Percentiles rank a stretch among this genome's conserved stretches.
phyloP scores from a whole-genome alignment of 2,329 filamentous ascomycete genomes.

The Teratosphaeriaceae sp. region DNA sequence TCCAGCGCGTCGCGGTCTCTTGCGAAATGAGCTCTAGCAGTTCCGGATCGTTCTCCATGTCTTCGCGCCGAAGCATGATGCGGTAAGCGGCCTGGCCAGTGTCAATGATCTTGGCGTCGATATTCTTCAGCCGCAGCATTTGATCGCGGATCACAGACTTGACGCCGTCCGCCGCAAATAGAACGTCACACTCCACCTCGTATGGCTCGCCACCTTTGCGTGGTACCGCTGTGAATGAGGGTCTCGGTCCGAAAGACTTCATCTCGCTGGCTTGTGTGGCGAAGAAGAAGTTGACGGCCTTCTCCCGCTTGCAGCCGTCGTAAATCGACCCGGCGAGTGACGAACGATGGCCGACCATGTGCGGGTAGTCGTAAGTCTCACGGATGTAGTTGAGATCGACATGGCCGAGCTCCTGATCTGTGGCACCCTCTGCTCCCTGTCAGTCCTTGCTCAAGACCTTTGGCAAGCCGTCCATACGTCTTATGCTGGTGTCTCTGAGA shows the following conservation, averaged over 20 bases:
- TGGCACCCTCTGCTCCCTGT: conserved; percentile 51
- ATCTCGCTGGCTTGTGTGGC: conserved; percentile 51
- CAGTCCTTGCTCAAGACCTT: background rate
- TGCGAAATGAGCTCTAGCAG: conserved; percentile 60
- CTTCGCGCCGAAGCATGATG: conserved; percentile 64
- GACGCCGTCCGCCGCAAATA: conserved; percentile 44
- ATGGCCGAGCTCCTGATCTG: conserved; percentile 61
- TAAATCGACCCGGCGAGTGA: conserved; percentile 64
- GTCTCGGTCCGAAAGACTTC: conserved; percentile 52
- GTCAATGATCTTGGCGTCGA: conserved; percentile 53
- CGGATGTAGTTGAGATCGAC: conserved; percentile 63
- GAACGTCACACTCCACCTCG: conserved; percentile 43
- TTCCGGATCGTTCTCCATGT: conserved; percentile 62
- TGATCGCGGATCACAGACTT: conserved; percentile 41
- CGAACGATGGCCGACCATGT: conserved; percentile 73
- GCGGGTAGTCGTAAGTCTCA: conserved; percentile 63
- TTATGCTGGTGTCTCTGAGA: conserved; percentile 64
- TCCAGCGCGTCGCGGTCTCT: conserved; percentile 66
- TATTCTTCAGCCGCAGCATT: conserved; percentile 49
- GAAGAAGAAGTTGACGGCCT: conserved; percentile 63
- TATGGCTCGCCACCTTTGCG: conserved; percentile 45
- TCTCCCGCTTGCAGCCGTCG: conserved; percentile 59
- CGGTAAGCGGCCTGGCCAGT: conserved; percentile 73
- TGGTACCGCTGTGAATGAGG: conserved; percentile 54
- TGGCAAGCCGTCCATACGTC: conserved; percentile 42